These are phyloP conservation scores for Rhizophlyctis rosea DNA, from an alignment of 192 early-diverging fungal species.

Conservation along the genomic window DNA sequence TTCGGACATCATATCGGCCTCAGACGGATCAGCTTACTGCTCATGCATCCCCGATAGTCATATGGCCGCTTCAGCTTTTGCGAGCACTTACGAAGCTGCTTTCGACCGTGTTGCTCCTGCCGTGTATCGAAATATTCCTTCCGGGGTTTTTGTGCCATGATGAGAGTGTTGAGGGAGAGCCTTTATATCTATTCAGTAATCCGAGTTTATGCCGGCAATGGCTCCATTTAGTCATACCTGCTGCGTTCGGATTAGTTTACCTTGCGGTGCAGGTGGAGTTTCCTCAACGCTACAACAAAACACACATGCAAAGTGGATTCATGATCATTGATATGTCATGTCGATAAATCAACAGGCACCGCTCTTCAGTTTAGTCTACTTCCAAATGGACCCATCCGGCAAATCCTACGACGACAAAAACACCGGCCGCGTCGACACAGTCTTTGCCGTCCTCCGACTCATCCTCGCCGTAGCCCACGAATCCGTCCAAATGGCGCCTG, in stretches of 20 bases:
- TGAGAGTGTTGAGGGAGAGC: neutral
- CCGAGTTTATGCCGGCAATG: neutral
- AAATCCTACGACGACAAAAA: conserved; percentile 14
- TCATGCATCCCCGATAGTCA: conserved; percentile 10
- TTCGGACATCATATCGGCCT: neutral
- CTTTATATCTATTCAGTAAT: neutral
- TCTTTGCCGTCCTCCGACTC: conserved; percentile 12
- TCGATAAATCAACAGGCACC: no score
- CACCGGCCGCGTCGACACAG: conserved; percentile 19
- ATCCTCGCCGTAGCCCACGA: conserved; percentile 5
- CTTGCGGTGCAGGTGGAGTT: conserved; percentile 13
- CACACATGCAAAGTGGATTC: no score
- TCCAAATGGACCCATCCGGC: conserved; percentile 4
- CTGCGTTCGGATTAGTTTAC: conserved; percentile 7
- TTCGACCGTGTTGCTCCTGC: conserved; percentile 25
- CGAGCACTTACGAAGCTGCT: conserved; percentile 12
- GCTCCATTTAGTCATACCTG: conserved; percentile 8
- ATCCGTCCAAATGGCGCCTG: neutral
- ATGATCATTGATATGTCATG: no score
- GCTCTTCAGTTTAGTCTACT: neutral
- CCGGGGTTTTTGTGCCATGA: conserved; percentile 14
- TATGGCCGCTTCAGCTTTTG: conserved; percentile 23
- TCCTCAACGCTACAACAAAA: no score
- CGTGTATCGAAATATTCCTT: conserved; percentile 25
- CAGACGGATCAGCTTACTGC: neutral